Evolutionary conservation across 1,284 basidiomycete genomes (phyloP), one percentile per base, ranked within the genome.

Genomic region (Puccinia triticina): DNA sequence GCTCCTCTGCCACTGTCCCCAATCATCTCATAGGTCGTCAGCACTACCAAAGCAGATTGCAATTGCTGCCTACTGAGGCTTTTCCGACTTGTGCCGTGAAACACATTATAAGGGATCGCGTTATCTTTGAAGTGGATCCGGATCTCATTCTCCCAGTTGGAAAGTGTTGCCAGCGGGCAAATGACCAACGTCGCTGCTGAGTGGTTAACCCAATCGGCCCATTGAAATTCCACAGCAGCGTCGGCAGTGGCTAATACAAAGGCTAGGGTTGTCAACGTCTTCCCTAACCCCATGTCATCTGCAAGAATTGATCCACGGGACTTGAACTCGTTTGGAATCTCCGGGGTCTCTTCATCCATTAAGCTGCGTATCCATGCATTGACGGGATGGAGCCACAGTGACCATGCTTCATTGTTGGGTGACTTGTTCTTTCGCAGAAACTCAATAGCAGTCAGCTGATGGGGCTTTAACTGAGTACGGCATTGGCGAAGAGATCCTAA

Each of bases 1-100:
- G 4, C 14, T 37, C 14, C 5, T 2, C 29, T 64, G 5, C 59
- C 59, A 64, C 23, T 26, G 4, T 18, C 18, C 4, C 59, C 59
- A 64, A 64, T 64, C 59, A 64, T 64, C n/a, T 64, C 18, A 10
- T 29, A 64, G 26, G 59, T 64, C 5, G 59, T 64, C 59, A 64
- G 26, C 29, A 64, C 34, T 4, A 64, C 59, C 18, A 64, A 16
- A 16, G 4, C 7, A n/a, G 59, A 64, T 26, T n/a, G 8, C 26
- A 64, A 16, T 5, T 64, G 14, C 26, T 64, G 14, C 26, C 59
- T 64, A 64, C 18, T 26, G 26, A 64, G 18, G 4, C 3, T 16
- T 7, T 4, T 37, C 18, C 26, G 3, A 29, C 29, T 16, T 4
- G 18, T 2, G 12, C 59, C 59, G 26, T 64, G 59, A 18, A 64